Evolutionary conservation across 768 basidiomycete species (phyloP), one percentile per base, ranked within the genome.

Genomic region (Mycena rebaudengoi): DNA sequence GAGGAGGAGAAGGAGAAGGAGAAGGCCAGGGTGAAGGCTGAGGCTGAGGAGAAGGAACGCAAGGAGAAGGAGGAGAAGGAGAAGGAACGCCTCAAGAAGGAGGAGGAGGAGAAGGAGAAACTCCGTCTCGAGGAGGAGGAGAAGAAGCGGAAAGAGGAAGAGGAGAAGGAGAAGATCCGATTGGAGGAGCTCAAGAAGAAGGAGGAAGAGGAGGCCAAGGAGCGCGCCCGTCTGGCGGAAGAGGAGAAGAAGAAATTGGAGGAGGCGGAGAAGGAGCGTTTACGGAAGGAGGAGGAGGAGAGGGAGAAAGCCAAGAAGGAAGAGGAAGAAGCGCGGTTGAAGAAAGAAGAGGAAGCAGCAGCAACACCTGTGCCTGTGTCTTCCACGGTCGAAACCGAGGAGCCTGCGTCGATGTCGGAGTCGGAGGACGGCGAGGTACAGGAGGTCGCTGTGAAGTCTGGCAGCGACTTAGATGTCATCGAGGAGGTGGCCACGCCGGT

Each of bases 391-490:
- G 55, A 41, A 16, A 60, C 66, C 2, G 66, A 68, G 30, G 66
- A 64, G 18, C 70, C 76, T 16, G 75, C 75, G 4, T 54, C 68
- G 14, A 53, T 53, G 3, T 55, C 59, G 11, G 69, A 73, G 35
- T 71, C 75, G 58, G 79, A 69, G 61, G 78, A 82, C 52, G 79
- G 78, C 4, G 86, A 86, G 69, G 82, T 85, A n/a, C 62, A 64
- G 40, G 66, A 68, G 32, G 25, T 56, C 20, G 39, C 59, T 26
- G 79, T 79, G 49, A 81, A 82, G 65, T 26, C 35, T 18, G 35
- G 11, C 18, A n/a, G 33, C 50, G 79, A 87, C 45, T 73, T 76
- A 25, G 80, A 83, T 29, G 80, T 80, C 4, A 70, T 75, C 33
- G 76, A 78, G 66, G 68, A 75, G 40, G 79, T 78, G 59, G 65